Evolutionary conservation across 139 green algal genomes (phyloP), one percentile per base, ranked within the genome.

Genomic region (Micromonas pusilla): DNA sequence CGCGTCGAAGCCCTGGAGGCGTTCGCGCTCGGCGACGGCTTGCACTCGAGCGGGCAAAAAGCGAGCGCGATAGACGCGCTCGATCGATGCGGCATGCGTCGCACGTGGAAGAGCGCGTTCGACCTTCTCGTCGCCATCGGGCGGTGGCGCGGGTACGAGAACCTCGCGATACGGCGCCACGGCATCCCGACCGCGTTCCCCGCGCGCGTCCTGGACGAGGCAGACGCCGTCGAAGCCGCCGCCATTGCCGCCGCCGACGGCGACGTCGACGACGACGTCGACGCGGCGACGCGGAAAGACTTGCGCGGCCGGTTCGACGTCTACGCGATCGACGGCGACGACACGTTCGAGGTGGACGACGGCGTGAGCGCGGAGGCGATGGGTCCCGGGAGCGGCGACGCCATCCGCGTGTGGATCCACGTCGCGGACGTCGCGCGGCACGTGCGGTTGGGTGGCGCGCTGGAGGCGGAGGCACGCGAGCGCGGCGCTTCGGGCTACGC

Each of bases 261-360:
- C 68, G 21, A 75, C 60, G 0, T n/a, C 26, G 23, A n/a, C 20
- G 6, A 70, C 19, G 68, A 75, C 38, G 16, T 63, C 37, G 66
- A 75, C 30, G 68, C 36, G 68, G 52, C 68, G 3, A 26, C 68
- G 37, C 23, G 36, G 30, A 19, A 57, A 20, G 66, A 72, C 26
- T 72, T 72, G 26, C 52, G 23, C 25, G 33, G 30, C 3, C 31
- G n/a, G n/a, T n/a, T 72, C 3, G 26, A 3, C 1, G 70, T 66
- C 16, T 78, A 62, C 74, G 63, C 79, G 1, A 81, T 83, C 3
- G 79, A 83, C 73, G 73, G 81, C 54, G 57, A n/a, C 13, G 53
- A 21, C 4, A 83, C 79, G 13, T 37, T 66, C 28, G 79, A 83
- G 76, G 57, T 83, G n/a, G 79, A 83, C 77, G 79, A 83, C 66